Conservation (phyloP, 768 basidiomycete genomes). For the Russula brevipes region DNA sequence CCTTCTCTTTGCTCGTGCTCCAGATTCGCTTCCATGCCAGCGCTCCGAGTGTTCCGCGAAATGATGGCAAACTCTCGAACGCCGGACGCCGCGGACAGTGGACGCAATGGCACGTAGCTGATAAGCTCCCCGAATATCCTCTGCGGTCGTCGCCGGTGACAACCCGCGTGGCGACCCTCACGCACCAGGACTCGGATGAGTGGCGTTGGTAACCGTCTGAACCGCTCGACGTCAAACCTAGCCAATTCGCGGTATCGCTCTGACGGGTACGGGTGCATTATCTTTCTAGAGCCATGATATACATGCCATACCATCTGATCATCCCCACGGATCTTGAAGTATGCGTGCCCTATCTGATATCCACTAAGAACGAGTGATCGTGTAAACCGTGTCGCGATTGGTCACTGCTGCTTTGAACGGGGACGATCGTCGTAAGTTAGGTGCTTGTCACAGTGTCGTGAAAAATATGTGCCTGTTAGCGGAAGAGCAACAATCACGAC, state of each 20-base stretch:
- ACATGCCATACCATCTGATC: background rate
- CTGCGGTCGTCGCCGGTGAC: background rate
- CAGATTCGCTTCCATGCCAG: conserved; percentile 12
- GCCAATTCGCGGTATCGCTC: no score
- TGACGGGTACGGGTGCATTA: background rate
- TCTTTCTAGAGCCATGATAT: background rate
- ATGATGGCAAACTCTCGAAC: background rate
- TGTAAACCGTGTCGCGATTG: no score
- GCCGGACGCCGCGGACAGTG: no score
- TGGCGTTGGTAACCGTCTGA: no score
- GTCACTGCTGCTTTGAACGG: no score
- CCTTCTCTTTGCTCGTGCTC: conserved; percentile 7
- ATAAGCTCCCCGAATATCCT: background rate
- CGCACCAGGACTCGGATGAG: no score
- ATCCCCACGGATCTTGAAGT: background rate
- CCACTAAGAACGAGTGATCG: no score
- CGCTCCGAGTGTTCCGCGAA: background rate
- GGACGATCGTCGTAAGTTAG: no score
- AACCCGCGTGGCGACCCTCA: background rate
- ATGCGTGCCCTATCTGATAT: background rate
- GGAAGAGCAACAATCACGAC: no score
- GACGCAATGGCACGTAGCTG: background rate
- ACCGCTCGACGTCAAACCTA: no score
- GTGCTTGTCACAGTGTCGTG: no score
- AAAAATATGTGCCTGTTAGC: no score